A percentile compares a stretch with the other conserved stretches of the same genome.
Conservation (phyloP, 1,139 yeast species). For the Hansenula sp. region DNA sequence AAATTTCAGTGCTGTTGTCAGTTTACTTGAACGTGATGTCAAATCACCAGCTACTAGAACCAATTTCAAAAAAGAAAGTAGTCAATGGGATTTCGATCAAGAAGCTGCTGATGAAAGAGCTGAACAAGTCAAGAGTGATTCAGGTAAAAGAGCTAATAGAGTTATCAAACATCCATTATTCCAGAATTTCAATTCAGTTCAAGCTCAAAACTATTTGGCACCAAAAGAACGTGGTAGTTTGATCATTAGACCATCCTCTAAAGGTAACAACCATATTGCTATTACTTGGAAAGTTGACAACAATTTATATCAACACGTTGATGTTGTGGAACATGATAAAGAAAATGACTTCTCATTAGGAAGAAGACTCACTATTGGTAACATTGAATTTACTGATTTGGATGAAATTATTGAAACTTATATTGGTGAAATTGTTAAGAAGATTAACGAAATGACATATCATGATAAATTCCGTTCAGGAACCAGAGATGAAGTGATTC, state of each 20-base stretch:
- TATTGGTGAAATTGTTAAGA: slow-evolving; percentile 77
- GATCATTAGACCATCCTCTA: slow-evolving; percentile 91
- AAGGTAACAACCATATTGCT: slow-evolving; percentile 82
- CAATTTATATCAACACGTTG: slow-evolving; percentile 85
- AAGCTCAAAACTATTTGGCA: slow-evolving; percentile 92
- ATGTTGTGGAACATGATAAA: slow-evolving; percentile 71
- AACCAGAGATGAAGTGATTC: slow-evolving; percentile 71
- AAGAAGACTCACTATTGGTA: slow-evolving; percentile 62
- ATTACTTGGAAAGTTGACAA: slow-evolving; percentile 96
- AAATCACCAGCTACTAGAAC: slow-evolving; percentile 46
- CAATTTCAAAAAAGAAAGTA: slow-evolving; percentile 47
- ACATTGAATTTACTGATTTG: slow-evolving; percentile 70
- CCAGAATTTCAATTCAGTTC: slow-evolving; percentile 74
- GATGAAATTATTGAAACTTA: slow-evolving; percentile 92
- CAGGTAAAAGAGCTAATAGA: slow-evolving; percentile 55
- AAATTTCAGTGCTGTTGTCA: slow-evolving; percentile 67
- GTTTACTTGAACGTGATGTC: slow-evolving; percentile 64
- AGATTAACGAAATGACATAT: slow-evolving; percentile 78
- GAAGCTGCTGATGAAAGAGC: slow-evolving; percentile 62
- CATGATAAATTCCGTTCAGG: slow-evolving; percentile 90
- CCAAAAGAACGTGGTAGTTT: slow-evolving; percentile 87
- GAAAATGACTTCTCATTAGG: slow-evolving; percentile 61
- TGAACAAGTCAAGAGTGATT: slow-evolving; percentile 48
- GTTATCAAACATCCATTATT: slow-evolving; percentile 91
- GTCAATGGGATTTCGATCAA: slow-evolving; percentile 79